phyloP scores from a whole-genome alignment of 2,329 filamentous ascomycete species.

The Epichloe hybrida region DNA sequence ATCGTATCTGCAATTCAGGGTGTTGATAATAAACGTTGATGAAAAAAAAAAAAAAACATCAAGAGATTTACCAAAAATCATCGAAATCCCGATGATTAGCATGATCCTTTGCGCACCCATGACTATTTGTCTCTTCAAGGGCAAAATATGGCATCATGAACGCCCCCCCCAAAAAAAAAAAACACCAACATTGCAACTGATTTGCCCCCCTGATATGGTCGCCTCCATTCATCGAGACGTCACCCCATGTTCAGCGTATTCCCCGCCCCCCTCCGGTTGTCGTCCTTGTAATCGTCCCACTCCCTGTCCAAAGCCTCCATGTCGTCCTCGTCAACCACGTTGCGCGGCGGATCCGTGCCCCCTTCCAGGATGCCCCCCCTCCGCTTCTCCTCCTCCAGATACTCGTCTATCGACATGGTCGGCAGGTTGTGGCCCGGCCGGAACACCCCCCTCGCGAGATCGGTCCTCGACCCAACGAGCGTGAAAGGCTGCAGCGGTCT shows the following conservation, averaged over 20 bases:
- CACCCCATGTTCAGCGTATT: conserved; percentile 71
- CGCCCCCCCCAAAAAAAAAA: no score
- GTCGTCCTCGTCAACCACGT: conserved; percentile 80
- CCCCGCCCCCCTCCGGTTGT: conserved; percentile 71
- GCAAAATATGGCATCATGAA: no score
- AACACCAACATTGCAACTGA: not conserved
- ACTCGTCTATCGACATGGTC: conserved; percentile 97
- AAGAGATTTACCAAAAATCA: no score
- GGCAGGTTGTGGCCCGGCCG: conserved; percentile 82
- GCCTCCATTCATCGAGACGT: not conserved
- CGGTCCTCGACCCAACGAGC: conserved; percentile 61
- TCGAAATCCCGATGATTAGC: no score
- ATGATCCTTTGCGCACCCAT: no score
- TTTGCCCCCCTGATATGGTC: not conserved
- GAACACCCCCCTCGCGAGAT: conserved; percentile 75
- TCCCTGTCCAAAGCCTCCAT: conserved; percentile 71
- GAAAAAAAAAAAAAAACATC: no score
- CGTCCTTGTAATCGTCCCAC: conserved; percentile 91
- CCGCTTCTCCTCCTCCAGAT: conserved; percentile 77
- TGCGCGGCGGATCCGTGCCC: conserved; percentile 58
- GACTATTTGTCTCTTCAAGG: no score
- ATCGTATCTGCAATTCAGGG: no score
- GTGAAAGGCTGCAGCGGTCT: conserved; percentile 88
- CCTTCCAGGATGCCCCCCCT: conserved; percentile 85
- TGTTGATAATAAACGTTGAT: no score